These are phyloP conservation scores for Hypoxylon sp. DNA, from an alignment of 2,329 filamentous ascomycete species.

Conservation along the genomic window DNA sequence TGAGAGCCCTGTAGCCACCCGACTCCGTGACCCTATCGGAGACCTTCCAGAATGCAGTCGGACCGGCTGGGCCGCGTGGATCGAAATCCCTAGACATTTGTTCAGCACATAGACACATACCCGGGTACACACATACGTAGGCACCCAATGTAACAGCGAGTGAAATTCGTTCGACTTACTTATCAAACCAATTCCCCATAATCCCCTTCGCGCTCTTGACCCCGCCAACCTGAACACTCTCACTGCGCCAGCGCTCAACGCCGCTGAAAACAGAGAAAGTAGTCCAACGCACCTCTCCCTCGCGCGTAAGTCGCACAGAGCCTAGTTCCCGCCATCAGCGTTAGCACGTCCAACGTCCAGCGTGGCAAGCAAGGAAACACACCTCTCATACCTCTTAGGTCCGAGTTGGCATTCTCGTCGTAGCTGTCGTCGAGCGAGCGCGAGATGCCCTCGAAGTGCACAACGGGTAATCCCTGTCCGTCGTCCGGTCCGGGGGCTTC, in stretches of 20 bases:
- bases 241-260: conserved; percentile 81
- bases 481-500: conserved; percentile 72
- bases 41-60: conserved; percentile 84
- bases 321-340: conserved; percentile 58
- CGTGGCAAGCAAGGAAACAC: conserved; percentile 25
- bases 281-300: conserved; percentile 83
- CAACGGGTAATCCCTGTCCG: conserved; percentile 71
- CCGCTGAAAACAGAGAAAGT: conserved; percentile 74
- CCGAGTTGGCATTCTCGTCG: conserved; percentile 78
- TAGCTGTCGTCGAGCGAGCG: conserved; percentile 73
- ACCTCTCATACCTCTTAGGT: conserved; percentile 70
- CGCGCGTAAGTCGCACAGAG: conserved; percentile 73
- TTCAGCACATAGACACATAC: conserved; percentile 18
- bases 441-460: conserved; percentile 76
- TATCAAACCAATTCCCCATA: conserved; percentile 84
- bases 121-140: background rate
- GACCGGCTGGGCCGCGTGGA: conserved; percentile 77
- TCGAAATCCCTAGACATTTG: conserved; percentile 70
- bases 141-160: background rate
- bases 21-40: conserved; percentile 61
- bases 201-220: conserved; percentile 75
- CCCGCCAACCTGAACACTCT: conserved; percentile 82
- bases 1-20: conserved; percentile 52
- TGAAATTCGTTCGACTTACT: conserved; percentile 59
- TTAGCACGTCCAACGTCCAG: conserved; percentile 28